These are phyloP conservation scores for Osmanthus fragrans DNA, from an alignment of 257 asterid species.

Conservation along the genomic window DNA sequence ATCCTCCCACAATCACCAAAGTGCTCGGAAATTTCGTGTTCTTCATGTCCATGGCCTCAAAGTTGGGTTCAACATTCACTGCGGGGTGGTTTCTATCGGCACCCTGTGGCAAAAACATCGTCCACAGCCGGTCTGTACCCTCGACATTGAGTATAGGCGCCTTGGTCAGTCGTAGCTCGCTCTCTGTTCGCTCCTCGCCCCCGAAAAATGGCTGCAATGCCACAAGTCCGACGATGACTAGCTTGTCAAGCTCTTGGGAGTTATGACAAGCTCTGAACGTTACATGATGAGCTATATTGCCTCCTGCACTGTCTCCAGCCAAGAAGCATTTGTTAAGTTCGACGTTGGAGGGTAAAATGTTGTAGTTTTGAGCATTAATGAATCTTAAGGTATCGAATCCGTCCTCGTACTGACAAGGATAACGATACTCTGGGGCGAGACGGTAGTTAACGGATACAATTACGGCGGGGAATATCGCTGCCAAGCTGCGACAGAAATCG, in stretches of 20 bases:
- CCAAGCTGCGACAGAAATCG: conserved; percentile 24
- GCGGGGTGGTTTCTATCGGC: conserved; percentile 10
- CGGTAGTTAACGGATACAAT: conserved; percentile 40
- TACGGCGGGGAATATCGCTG: conserved; percentile 23
- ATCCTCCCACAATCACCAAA: conserved; percentile 15
- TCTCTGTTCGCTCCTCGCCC: conserved; percentile 47
- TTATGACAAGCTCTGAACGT: conserved; percentile 23
- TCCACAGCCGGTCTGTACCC: conserved; percentile 19
- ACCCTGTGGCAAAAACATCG: conserved; percentile 15
- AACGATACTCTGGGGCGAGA: conserved; percentile 37
- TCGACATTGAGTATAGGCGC: conserved; percentile 18
- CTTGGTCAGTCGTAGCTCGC: conserved; percentile 24
- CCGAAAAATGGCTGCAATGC: conserved; percentile 49
- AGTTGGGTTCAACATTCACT: conserved; percentile 1
- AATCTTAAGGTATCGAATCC: conserved; percentile 23
- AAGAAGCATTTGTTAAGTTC: conserved; percentile 25
- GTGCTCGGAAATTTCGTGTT: neutral
- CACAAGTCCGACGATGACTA: conserved; percentile 30
- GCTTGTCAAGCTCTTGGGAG: conserved; percentile 9
- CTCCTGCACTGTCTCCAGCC: conserved; percentile 40
- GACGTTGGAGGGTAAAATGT: conserved; percentile 31
- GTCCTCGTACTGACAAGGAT: conserved; percentile 36
- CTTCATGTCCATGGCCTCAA: neutral
- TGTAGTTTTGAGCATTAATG: conserved; percentile 1
- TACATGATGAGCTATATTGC: conserved; percentile 45